Conservation (phyloP, 2,329 filamentous ascomycete species). For the Tolypocladium capitatum region DNA sequence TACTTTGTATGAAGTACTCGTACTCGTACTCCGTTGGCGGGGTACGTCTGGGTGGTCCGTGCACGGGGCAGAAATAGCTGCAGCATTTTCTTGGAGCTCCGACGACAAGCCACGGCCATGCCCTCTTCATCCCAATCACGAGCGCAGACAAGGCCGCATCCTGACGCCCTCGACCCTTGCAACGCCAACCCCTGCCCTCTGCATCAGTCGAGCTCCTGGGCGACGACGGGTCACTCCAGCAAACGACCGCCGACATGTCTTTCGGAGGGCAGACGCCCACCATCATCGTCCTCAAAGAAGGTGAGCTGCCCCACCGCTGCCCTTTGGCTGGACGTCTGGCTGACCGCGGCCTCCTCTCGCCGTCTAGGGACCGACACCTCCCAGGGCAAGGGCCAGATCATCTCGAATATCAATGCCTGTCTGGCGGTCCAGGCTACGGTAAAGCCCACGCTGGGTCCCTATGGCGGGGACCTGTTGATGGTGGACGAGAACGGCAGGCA, state of each 20-base stretch:
- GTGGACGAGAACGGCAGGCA: constrained; percentile 91
- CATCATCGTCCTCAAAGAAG: constrained; percentile 95
- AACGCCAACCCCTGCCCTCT: not conserved
- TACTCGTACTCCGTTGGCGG: too few relatives aligned
- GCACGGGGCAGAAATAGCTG: constrained; percentile 23
- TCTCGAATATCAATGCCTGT: constrained; percentile 98
- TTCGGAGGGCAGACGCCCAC: constrained; percentile 96
- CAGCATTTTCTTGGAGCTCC: constrained; percentile 32
- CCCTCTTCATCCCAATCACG: not conserved
- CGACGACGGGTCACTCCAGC: constrained; percentile 21
- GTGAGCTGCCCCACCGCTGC: constrained; percentile 36
- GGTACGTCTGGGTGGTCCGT: constrained; percentile 1
- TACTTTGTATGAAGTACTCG: too few relatives aligned
- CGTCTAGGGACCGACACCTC: constrained; percentile 81
- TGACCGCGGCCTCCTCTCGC: not conserved
- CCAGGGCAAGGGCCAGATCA: constrained; percentile 89
- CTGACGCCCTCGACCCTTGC: not conserved
- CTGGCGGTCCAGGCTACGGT: constrained; percentile 91
- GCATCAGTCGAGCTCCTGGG: not conserved
- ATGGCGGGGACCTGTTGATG: constrained; percentile 90
- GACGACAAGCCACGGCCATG: not conserved
- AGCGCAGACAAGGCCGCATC: not conserved
- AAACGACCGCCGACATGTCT: constrained; percentile 50
- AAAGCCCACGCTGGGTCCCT: constrained; percentile 89
- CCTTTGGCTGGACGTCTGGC: not conserved